Base-by-base conservation (phyloP, 441 rosid species). In the Populus hybrid region DNA sequence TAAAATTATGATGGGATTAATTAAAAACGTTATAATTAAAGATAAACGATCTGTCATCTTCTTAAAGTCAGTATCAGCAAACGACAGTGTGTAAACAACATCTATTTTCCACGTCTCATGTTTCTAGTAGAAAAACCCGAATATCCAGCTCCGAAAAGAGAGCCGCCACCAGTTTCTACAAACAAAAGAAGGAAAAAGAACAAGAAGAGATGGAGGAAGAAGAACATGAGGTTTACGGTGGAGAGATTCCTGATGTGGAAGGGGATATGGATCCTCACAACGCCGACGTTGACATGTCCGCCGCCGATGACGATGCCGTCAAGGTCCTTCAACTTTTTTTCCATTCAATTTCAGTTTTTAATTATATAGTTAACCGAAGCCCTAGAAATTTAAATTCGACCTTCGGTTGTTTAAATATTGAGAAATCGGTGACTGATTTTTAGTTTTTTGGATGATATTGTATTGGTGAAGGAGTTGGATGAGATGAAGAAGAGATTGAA, bases 211-310 rank as follows among this genome's bases (percentile, higher is more conserved):
- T 90, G 97, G 95, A 95, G 71, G 99, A 93, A 72, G 97, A 95
- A 76, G 98, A 92, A 81, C 98, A 93, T 67, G 97, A 95, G 92
- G 98, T 95, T 30, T 95, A 95, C 80, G 99, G 98, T 2, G 97
- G 92, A 59, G 98, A 93, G 81, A 93, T 93, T 77, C 99, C 99
- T 5, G 96, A 87, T 86, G 86, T 84, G 85, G 98, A 89, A 69
- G 94, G 90, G 42, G 97, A 93, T 34, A 63, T 91, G 76, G 96
- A 94, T 8, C 77, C 86, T 82, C 89, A 87, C 75, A 85, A 84
- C 70, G 86, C 83, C 18, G 95, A 93, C 72, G 85, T 89, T 74
- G 94, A 89, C 72, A 90, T 91, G 97, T 73, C 94, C 67, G 80
- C 90, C 20, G 88, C 90, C 64, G 96, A 88, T 18, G 98, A 95